Conservation (phyloP, 2,329 filamentous ascomycete species). For the Colletotrichum cordylinicola region DNA sequence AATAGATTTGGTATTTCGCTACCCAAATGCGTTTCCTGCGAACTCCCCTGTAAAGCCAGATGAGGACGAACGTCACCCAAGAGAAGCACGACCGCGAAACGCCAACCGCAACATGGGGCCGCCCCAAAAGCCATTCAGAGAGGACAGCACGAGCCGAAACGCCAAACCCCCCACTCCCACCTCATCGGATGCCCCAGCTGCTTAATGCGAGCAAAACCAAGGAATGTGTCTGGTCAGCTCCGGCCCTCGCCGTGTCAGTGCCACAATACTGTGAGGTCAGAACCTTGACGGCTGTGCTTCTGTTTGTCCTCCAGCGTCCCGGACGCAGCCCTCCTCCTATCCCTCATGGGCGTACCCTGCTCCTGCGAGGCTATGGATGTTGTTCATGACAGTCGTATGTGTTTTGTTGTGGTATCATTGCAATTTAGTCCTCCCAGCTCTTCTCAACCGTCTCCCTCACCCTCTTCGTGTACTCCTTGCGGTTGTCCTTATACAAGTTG, state of each 20-base stretch:
- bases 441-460: slow-evolving; percentile 98
- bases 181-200: slow-evolving; percentile 4
- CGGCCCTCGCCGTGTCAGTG: not conserved
- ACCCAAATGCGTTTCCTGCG: slow-evolving; percentile 17
- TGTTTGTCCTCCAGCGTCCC: not conserved
- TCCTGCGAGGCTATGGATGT: not conserved
- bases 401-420: slow-evolving; percentile 7
- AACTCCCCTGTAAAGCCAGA: slow-evolving; percentile 21
- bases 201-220: slow-evolving; percentile 16
- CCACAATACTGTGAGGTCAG: not conserved
- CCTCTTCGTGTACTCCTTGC: slow-evolving; percentile 93
- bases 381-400: slow-evolving; percentile 18
- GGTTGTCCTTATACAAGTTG: slow-evolving; percentile 97
- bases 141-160: slow-evolving; percentile 21
- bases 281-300: not conserved
- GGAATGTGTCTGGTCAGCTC: not conserved
- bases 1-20: slow-evolving; percentile 22
- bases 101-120: slow-evolving; percentile 16
- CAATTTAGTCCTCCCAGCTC: slow-evolving; percentile 90
- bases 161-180: slow-evolving; percentile 15
- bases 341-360: not conserved
- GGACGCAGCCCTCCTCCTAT: not conserved
- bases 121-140: slow-evolving; percentile 12
- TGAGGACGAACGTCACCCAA: slow-evolving; percentile 18
- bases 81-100: slow-evolving; percentile 17